These are phyloP conservation scores for Acanthamoeba castellanii DNA, from an alignment of 208 protist species.

Conservation along the genomic window DNA sequence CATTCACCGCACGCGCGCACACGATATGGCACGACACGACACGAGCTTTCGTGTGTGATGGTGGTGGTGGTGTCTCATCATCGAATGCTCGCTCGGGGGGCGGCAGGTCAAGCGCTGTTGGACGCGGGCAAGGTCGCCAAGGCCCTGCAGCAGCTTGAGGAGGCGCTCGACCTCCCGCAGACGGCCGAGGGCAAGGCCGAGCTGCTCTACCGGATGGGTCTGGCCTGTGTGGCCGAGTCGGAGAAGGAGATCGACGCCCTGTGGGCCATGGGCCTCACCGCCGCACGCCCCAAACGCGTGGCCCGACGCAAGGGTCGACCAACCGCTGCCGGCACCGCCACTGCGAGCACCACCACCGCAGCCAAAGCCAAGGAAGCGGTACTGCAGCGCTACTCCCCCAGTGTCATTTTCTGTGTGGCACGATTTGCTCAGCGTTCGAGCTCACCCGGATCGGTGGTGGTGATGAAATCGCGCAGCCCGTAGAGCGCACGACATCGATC, in stretches of 20 bases:
- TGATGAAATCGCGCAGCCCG: background rate
- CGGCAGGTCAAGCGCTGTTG: conserved; percentile 19
- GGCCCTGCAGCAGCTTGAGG: conserved; percentile 4
- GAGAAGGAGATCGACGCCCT: conserved; percentile 48
- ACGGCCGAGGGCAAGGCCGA: conserved; percentile 19
- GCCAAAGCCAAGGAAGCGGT: conserved; percentile 11
- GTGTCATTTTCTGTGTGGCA: background rate
- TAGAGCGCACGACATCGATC: background rate
- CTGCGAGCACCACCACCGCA: background rate
- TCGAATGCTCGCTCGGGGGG: background rate
- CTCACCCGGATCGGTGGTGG: too few relatives aligned
- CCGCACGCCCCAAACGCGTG: conserved; percentile 18
- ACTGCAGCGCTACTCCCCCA: background rate
- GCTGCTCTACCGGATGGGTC: conserved; percentile 12
- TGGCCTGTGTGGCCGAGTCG: conserved; percentile 18
- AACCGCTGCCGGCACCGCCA: background rate
- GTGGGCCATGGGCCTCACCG: conserved; percentile 1
- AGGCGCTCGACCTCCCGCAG: background rate
- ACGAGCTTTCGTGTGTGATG: too few relatives aligned
- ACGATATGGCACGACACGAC: background rate
- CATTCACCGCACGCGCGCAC: too few relatives aligned
- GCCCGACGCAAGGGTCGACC: background rate
- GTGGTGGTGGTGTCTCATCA: background rate
- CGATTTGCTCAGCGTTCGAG: background rate
- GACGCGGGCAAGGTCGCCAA: background rate